Conservation (phyloP, 192 early-diverging fungal genomes). For the Entophlyctis luteolus region DNA sequence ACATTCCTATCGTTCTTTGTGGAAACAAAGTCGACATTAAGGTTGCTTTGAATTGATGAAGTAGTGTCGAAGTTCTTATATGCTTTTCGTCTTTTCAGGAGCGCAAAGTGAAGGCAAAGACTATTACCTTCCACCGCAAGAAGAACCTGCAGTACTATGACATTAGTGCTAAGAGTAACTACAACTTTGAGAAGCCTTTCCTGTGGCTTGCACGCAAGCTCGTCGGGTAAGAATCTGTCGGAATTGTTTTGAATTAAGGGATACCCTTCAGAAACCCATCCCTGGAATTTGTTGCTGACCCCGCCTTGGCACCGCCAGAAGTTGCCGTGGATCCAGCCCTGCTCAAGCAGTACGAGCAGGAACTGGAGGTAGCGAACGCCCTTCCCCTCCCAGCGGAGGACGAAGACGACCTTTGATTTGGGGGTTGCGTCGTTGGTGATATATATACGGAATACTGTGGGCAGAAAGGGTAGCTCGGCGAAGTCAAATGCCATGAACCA, state of each 20-base stretch:
- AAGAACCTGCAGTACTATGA: constrained; percentile 99
- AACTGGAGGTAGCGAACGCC: constrained; percentile 72
- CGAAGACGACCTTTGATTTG: too few species aligned
- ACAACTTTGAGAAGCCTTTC: constrained; percentile 99
- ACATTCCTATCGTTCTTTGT: constrained; percentile 99
- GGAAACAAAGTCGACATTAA: constrained; percentile 99
- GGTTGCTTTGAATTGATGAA: constrained; percentile 35
- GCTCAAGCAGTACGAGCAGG: constrained; percentile 74
- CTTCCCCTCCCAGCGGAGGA: constrained; percentile 86
- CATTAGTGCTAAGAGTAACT: constrained; percentile 99
- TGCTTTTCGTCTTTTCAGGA: constrained; percentile 47
- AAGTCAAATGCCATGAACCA: too few species aligned
- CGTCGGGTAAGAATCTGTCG: constrained; percentile 53
- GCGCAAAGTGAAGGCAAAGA: constrained; percentile 99
- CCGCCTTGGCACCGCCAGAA: constrained; percentile 94
- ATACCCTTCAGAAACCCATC: constrained; percentile 66
- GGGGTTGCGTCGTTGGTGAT: too few species aligned
- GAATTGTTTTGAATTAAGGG: neutral
- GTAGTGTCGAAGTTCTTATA: neutral
- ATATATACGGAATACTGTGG: too few species aligned
- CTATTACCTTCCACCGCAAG: constrained; percentile 99
- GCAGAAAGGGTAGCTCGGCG: too few species aligned
- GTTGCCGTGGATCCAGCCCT: constrained; percentile 75
- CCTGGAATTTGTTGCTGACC: constrained; percentile 95
- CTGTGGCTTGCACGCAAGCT: constrained; percentile 99